Evolutionary conservation across 495 filamentous ascomycete genomes (phyloP), one percentile per base, ranked within the genome.

Genomic region (Penicillium lagena): DNA sequence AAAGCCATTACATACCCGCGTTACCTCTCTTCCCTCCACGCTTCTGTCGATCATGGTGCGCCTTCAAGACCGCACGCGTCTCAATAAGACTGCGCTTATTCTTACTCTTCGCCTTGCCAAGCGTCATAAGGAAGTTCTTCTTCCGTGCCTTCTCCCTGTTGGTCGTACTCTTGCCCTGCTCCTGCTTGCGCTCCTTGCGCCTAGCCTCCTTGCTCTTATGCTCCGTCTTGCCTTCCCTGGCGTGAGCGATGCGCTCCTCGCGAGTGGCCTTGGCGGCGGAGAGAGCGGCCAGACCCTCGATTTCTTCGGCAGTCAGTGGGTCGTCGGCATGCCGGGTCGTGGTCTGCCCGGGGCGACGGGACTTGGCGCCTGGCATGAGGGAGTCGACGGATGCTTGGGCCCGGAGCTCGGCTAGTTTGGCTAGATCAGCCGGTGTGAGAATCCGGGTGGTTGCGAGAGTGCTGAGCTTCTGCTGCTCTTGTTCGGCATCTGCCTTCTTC

Each of bases 91-190:
- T 95, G 54, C 88, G 76, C 82, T 95, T 96, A 59, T 87, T 82
- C 74, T 96, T 97, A 38, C 73, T 78, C 69, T 87, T 87, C 3
- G 93, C 91, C 74, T 97, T 97, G 38, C 90, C 87, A 32, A 97
- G 64, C 28, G 90, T 96, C 94, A 99, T 99, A 56, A 97, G 60
- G 65, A 97, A 94, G 63, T 97, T 97, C 82, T 99, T 97, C 73
- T 82, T 85, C 40, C 91, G 73, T 27, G 86, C 82, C 77, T 99
- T 99, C 75, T 99, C 94, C 75, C 87, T 87, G 70, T 99, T 99
- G 54, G 93, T 99, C 5, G 87, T 87, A 64, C 86, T 91, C 77
- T 97, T 96, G 47, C 89, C 87, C 70, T 90, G 79, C 12, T 80
- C 77, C 52, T 82, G 79, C 76, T 94, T 95, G 66, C 86, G 85